Evolutionary conservation across 208 protist genomes (phyloP).

Genomic region (Polymyxa betae): DNA sequence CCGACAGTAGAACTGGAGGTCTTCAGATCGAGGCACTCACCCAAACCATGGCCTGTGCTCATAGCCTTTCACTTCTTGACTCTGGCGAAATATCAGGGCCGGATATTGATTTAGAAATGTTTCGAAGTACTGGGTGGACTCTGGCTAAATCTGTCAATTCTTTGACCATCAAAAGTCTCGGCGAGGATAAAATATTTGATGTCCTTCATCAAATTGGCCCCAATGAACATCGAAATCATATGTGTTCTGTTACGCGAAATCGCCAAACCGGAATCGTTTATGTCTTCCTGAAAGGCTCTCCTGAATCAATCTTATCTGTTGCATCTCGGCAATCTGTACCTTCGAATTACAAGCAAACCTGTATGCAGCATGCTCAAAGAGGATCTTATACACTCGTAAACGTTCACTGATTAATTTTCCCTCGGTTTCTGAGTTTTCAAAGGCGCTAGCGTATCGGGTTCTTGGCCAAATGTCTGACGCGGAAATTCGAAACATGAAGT

Average conservation of each 20-base stretch:
- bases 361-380: background rate
- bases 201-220: too few species aligned
- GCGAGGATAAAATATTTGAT: too few species aligned
- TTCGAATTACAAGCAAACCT: background rate
- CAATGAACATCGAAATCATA: too few species aligned
- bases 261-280: background rate
- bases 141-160: too few species aligned
- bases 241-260: background rate
- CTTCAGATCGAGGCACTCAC: background rate
- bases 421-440: too few species aligned
- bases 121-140: too few species aligned
- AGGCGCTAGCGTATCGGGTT: background rate
- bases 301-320: background rate
- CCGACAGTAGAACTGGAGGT: background rate
- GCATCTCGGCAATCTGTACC: background rate
- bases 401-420: too few species aligned
- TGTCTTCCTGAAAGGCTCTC: background rate
- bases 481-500: background rate
- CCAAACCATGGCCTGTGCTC: background rate
- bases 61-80: background rate
- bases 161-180: background rate
- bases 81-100: background rate
- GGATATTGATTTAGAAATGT: background rate
- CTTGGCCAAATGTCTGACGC: background rate
- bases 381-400: background rate